A percentile compares a stretch with the other conserved stretches of the same genome.
Conservation (phyloP, 2,329 filamentous ascomycete genomes). For the Cercospora zeina region DNA sequence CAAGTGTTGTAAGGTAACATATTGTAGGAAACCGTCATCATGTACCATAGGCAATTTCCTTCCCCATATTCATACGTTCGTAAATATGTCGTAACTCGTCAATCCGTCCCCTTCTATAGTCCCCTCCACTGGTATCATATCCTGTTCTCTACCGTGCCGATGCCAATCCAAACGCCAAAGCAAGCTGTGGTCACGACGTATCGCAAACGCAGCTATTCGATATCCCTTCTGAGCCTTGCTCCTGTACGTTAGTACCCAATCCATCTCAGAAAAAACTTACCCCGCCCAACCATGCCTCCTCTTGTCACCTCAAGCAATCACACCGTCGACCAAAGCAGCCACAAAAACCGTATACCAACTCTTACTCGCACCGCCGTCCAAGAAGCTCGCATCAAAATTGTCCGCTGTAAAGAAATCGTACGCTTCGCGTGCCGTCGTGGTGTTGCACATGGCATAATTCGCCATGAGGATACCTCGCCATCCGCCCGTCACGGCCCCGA, state of each 20-base stretch:
- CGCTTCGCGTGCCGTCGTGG: slow-evolving; percentile 53
- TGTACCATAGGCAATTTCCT: neutral
- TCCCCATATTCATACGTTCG: neutral
- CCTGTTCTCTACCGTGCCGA: neutral
- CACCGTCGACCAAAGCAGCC: slow-evolving; percentile 59
- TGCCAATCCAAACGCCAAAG: neutral
- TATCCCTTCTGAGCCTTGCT: neutral
- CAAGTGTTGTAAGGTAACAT: neutral
- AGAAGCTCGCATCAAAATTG: slow-evolving; percentile 65
- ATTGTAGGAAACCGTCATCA: neutral
- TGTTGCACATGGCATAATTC: slow-evolving; percentile 77
- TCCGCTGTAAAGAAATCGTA: slow-evolving; percentile 72
- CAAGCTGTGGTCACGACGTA: neutral
- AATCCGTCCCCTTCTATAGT: neutral
- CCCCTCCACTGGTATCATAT: neutral
- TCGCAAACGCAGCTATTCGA: neutral
- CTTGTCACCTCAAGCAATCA: slow-evolving; percentile 1
- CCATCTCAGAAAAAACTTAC: neutral
- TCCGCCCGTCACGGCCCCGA: slow-evolving; percentile 66
- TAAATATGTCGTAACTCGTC: neutral
- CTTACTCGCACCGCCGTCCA: slow-evolving; percentile 79
- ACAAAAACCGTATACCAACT: slow-evolving; percentile 84
- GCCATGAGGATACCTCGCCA: slow-evolving; percentile 86
- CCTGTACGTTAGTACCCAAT: neutral
- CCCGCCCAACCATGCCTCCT: neutral